Base-by-base conservation (phyloP, 371 early-diverging fungal genomes). In the Syncephalastrum sp. region DNA sequence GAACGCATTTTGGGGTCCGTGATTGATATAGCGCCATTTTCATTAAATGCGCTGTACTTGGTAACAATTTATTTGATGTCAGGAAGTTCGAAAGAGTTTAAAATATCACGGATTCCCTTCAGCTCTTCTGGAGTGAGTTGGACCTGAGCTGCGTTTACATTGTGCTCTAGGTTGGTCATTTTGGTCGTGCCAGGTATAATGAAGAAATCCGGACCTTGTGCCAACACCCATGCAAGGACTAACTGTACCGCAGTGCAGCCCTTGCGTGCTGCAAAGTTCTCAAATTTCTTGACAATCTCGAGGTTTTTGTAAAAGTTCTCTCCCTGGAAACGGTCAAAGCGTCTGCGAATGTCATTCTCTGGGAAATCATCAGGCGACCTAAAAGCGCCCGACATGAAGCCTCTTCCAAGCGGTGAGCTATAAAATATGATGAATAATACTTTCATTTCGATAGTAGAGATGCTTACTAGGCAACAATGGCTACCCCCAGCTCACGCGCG, bases 401-500 rank as follows among this genome's bases (percentile, higher is more conserved):
- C 87, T 21, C 83, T 70, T 6, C 87, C 87, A 1, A 87, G 63
- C 0, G 82, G 81, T 13, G 75, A 61, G 38, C 38, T 33, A 12
- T 10, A 33, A 10, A 8, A 10, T 8, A 1, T 6, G 8, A 33
- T 33, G 38, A 33, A 10, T 33, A 42, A 45, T 27, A 45, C n/a
- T 12, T 10, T 33, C 38, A 33, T 33, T 33, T 33, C 8, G 38
- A 12, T 33, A 6, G 38, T 33, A 6, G 38, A 10, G 38, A 2
- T 16, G 38, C 56, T 47, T 56, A 54, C 52, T 84, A 83, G 5
- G 83, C 74, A 8, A 84, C 70, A 15, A 87, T 63, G 13, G 79
- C 75, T 43, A 87, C 72, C 16, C 85, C 81, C 12, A 85, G 72
- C 54, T 85, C 82, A 21, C 80, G 68, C 51, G 82, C 79, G 5